A percentile compares a stretch with the other conserved stretches of the same genome.
These are phyloP conservation scores for Anisodus tanguticus DNA, from an alignment of 257 asterid genomes.

Conservation along the genomic window DNA sequence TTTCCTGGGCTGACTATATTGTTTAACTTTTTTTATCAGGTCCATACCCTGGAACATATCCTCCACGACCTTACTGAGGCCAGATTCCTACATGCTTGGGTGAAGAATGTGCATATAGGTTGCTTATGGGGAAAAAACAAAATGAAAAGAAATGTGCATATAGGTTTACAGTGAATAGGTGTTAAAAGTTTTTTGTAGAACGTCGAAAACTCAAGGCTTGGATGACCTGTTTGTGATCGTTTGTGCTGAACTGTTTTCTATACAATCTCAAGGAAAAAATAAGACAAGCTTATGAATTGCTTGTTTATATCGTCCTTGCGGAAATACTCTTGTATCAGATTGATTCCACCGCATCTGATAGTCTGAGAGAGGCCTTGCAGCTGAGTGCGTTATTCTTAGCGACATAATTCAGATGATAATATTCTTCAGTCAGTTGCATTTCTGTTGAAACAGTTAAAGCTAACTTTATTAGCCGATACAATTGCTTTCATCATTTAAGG, in stretches of 20 bases:
- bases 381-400: not conserved
- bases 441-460: not conserved
- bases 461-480: not conserved
- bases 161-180: not conserved
- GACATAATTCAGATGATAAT: not conserved
- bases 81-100: not conserved
- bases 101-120: conserved; percentile 15
- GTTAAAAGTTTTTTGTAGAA: not conserved
- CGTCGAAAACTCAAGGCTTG: not conserved
- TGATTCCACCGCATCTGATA: not conserved
- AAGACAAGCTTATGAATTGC: not conserved
- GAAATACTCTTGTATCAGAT: not conserved
- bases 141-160: not conserved
- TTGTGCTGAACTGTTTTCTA: not conserved
- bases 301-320: not conserved
- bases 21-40: conserved; percentile 33
- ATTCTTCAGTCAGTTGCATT: not conserved
- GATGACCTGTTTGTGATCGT: conserved; percentile 10
- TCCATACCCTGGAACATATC: conserved; percentile 49
- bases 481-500: not conserved
- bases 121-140: not conserved
- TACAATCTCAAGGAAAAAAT: not conserved
- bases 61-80: conserved; percentile 51
- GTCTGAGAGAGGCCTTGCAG: not conserved
- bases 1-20: conserved; percentile 16